Evolutionary conservation across 129 eudicot genomes (phyloP).

Genomic region (Helianthus annuus): HanXRQr2.0-SUNRISE NC_035448.2:59436273-59436772

Average conservation of each 20-base stretch:
- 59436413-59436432: slow-evolving; percentile 88
- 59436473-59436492: slow-evolving; percentile 32
- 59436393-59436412: slow-evolving; percentile 91
- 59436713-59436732: not conserved
- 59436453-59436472: slow-evolving; percentile 86
- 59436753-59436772: not conserved
- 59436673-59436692: too few species aligned
- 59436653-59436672: too few species aligned
- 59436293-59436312: slow-evolving; percentile 63
- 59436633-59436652: too few species aligned
- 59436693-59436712: not conserved
- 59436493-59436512: slow-evolving; percentile 2
- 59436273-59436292: slow-evolving; percentile 94
- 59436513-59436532: not conserved
- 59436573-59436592: not conserved
- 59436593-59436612: too few species aligned
- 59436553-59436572: not conserved
- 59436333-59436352: slow-evolving; percentile 91
- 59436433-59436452: slow-evolving; percentile 86
- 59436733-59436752: not conserved
- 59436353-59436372: slow-evolving; percentile 93
- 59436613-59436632: too few species aligned
- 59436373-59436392: slow-evolving; percentile 90
- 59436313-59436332: slow-evolving; percentile 46
- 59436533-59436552: not conserved